A percentile compares a stretch with the other conserved stretches of the same genome.
Evolutionary conservation across 805 yeast species (phyloP).

Genomic region (Kregervanrija pseudodelftensis): DNA sequence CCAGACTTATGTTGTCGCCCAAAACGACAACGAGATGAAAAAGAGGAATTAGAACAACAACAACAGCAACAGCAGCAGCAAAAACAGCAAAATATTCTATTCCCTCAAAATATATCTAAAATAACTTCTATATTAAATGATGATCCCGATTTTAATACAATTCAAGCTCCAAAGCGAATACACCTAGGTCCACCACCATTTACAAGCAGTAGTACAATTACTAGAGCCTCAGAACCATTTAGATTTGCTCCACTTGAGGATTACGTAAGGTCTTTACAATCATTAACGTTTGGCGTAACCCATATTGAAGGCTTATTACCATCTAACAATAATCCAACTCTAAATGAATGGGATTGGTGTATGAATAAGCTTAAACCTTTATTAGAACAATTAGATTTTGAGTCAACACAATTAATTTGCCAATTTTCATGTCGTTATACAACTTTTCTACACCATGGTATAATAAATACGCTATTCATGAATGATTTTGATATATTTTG

Average conservation of each 20-base stretch:
- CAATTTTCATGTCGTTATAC: conserved; percentile 18
- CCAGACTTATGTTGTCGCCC: conserved; percentile 14
- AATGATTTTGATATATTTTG: conserved; percentile 18
- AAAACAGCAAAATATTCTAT: not conserved
- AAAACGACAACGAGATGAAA: not conserved
- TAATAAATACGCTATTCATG: conserved; percentile 16
- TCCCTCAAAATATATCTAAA: not conserved
- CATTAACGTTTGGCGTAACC: conserved; percentile 16
- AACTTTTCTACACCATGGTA: conserved; percentile 19
- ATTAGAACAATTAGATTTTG: conserved; percentile 2
- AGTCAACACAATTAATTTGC: conserved; percentile 14
- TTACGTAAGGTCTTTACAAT: conserved; percentile 11
- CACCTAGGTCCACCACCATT: too few species aligned
- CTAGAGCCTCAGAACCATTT: too few species aligned
- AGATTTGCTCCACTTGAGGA: not conserved
- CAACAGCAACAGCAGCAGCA: not conserved
- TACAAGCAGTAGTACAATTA: too few species aligned
- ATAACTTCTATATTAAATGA: not conserved
- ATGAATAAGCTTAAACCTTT: too few species aligned
- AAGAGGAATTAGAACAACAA: not conserved
- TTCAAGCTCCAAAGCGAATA: too few species aligned
- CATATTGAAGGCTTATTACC: too few species aligned
- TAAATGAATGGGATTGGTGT: too few species aligned
- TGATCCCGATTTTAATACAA: not conserved
- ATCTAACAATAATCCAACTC: too few species aligned